Percentiles rank a stretch among this genome's conserved stretches.
phyloP scores from a whole-genome alignment of 495 filamentous ascomycete genomes.

The Gamarada debralockiae region DNA sequence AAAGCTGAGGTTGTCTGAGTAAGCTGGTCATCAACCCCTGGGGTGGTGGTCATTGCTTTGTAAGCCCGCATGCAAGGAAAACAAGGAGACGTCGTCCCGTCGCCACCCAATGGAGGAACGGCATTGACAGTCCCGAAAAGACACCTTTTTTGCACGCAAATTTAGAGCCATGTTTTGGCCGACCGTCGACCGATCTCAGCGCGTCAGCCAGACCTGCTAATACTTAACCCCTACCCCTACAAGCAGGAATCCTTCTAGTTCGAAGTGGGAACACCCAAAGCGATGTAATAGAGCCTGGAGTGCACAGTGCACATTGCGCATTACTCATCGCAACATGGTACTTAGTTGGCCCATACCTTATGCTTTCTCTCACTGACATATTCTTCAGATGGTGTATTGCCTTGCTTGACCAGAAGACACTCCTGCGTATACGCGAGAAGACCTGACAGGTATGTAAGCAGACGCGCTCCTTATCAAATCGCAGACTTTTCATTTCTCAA shows the following conservation, averaged over 20 bases:
- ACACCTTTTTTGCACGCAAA: too few relatives aligned
- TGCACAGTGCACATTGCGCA: slow-evolving; percentile 14
- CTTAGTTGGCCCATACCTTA: not conserved
- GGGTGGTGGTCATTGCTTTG: too few relatives aligned
- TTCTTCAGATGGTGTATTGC: not conserved
- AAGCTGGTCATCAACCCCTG: too few relatives aligned
- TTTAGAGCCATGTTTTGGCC: too few relatives aligned
- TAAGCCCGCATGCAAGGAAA: too few relatives aligned
- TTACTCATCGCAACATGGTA: slow-evolving; percentile 1
- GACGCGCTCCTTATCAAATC: not conserved
- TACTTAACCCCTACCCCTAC: not conserved
- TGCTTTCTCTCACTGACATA: not conserved
- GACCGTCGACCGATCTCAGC: too few relatives aligned
- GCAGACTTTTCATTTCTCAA: not conserved
- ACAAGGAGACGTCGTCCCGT: too few relatives aligned
- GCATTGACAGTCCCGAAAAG: too few relatives aligned
- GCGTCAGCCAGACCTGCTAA: not conserved
- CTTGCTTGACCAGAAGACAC: slow-evolving; percentile 1
- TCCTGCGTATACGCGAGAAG: not conserved
- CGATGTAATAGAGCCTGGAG: slow-evolving; percentile 5
- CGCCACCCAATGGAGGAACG: too few relatives aligned
- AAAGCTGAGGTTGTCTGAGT: too few relatives aligned
- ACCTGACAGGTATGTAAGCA: slow-evolving; percentile 4
- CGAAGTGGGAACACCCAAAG: not conserved
- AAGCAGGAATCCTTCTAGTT: not conserved